Base-by-base conservation (phyloP, 2,329 filamentous ascomycete species). In the Bipolaris zeicola region DNA sequence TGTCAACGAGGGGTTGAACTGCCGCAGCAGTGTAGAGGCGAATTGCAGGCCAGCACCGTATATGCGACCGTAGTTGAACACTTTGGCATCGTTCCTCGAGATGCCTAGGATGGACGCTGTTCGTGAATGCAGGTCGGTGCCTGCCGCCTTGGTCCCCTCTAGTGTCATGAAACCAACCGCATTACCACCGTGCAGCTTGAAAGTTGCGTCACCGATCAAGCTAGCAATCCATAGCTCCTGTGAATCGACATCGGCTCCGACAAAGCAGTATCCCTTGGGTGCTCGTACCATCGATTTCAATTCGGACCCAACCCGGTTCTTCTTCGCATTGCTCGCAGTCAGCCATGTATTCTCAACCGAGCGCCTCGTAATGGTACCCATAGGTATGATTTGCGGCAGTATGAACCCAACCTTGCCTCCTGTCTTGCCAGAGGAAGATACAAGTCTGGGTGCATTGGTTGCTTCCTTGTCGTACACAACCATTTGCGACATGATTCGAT, bases 111-210 rank as follows among this genome's bases (percentile, higher is more conserved):
- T 99, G 5, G 85, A 83, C 1, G 95, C 96, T 26, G 95, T 99
- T 31, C 94, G 90, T 6, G 93, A 97, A 77, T 99, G 94, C 53
- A 98, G 79, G 75, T 99, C 94, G 0, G 94, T 99, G 3, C 94
- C 94, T 2, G 91, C 92, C 5, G 92, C 88, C 77, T 99, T 98
- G 47, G 92, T 95, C 13, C 95, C 94, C 78, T 99, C 96, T 1
- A 99, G 82, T 0, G 95, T 99, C 96, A 99, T 99, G 80, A 99
- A 99, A 0, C 96, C 95, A 56, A 99, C 91, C 1, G 96, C 95
- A 72, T 97, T 98, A 50, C 95, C 96, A 39, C 95, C 96, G 66
- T 99, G 95, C 1, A 99, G 82, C 70, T 92, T 89, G 79, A 99
- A 99, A 22, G 93, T 92, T 3, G 95, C 91, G 74, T 99, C 95